A percentile compares a stretch with the other conserved stretches of the same genome.
These are phyloP conservation scores for Ophiostoma pallidulum DNA, from an alignment of 2,329 filamentous ascomycete genomes.

Conservation along the genomic window DNA sequence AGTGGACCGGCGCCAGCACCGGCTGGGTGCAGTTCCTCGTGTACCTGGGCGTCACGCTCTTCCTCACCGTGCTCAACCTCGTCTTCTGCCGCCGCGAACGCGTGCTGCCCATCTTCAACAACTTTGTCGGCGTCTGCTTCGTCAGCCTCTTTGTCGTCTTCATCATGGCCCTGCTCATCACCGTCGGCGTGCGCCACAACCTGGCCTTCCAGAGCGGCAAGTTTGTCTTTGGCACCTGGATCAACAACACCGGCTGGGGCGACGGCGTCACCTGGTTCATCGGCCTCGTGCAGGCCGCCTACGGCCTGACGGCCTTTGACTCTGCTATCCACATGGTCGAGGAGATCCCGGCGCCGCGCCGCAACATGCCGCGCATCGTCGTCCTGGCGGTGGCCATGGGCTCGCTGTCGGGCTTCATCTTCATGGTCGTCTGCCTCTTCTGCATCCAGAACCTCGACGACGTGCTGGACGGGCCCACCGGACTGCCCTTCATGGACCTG, in stretches of 20 bases:
- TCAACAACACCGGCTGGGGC: constrained; percentile 28
- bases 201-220: constrained; percentile 18
- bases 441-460: constrained; percentile 10
- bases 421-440: constrained; percentile 17
- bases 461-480: constrained; percentile 25
- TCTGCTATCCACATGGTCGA: constrained; percentile 30
- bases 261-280: constrained; percentile 20
- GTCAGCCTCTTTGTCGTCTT: constrained; percentile 26
- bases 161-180: constrained; percentile 22
- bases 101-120: constrained; percentile 43
- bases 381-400: constrained; percentile 25
- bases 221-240: constrained; percentile 25
- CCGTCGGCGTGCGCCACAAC: constrained; percentile 12
- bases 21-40: constrained; percentile 34
- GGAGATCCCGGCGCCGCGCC: constrained; percentile 25
- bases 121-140: constrained; percentile 41
- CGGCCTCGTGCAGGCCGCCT: constrained; percentile 29
- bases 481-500: constrained; percentile 37
- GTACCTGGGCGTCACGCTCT: constrained; percentile 34
- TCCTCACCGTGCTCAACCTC: constrained; percentile 20
- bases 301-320: constrained; percentile 22
- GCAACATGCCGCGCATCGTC: constrained; percentile 25
- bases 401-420: constrained; percentile 24
- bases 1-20: constrained; percentile 10
- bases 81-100: constrained; percentile 36